Evolutionary conservation across 345 rosid genomes (phyloP).

Genomic region (Stellera chamaejasme): DNA sequence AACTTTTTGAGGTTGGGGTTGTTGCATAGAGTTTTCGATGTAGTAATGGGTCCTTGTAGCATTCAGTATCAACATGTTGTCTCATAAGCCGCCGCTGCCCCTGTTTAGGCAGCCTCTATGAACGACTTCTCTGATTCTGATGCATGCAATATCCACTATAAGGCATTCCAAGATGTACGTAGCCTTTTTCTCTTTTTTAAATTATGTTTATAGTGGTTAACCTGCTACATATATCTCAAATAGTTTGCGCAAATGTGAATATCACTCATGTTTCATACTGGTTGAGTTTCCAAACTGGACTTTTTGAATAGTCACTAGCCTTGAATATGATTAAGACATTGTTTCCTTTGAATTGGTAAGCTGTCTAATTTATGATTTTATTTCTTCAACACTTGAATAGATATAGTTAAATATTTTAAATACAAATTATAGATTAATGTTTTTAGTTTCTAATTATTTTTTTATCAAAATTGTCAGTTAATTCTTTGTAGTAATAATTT

Average conservation of each 20-base stretch:
- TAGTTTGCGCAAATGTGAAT: background rate
- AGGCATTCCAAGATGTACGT: constrained; percentile 93
- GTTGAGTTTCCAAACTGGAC: background rate
- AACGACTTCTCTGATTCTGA: constrained; percentile 32
- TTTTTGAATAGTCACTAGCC: background rate
- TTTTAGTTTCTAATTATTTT: too few relatives aligned
- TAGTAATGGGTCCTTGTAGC: constrained; percentile 88
- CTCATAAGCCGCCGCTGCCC: constrained; percentile 39
- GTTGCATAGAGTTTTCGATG: constrained; percentile 93
- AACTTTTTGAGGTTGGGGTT: constrained; percentile 17
- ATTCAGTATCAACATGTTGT: constrained; percentile 69
- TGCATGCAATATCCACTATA: constrained; percentile 65
- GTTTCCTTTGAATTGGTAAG: too few relatives aligned
- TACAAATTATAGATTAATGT: too few relatives aligned
- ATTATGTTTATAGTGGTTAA: background rate
- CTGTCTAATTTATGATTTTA: too few relatives aligned
- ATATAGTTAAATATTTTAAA: too few relatives aligned
- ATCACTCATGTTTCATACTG: background rate
- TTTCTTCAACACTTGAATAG: too few relatives aligned
- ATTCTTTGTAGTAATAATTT: too few relatives aligned
- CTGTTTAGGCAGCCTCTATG: constrained; percentile 26
- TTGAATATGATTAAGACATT: background rate
- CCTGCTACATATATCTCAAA: background rate
- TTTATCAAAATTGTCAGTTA: too few relatives aligned
- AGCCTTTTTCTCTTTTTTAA: background rate